Conservation (phyloP, 2,329 filamentous ascomycete species). For the Talaromyces sp. region DNA sequence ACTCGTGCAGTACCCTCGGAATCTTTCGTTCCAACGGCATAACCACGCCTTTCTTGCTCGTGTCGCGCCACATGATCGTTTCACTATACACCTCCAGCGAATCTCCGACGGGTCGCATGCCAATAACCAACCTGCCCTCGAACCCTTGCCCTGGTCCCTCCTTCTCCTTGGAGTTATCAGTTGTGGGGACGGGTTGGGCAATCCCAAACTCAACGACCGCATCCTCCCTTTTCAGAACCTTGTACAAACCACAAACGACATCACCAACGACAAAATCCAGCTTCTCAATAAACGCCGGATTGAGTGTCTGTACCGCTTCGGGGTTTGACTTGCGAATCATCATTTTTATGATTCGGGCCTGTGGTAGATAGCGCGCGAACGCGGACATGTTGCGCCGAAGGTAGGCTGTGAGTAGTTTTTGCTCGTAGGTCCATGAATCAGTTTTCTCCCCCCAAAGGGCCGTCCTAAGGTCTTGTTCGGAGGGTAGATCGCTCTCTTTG, state of each 20-base stretch:
- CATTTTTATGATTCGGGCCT: conserved; percentile 31
- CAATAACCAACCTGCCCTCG: conserved; percentile 29
- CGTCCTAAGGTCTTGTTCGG: background rate
- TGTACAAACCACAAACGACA: conserved; percentile 35
- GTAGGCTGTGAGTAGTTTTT: conserved; percentile 30
- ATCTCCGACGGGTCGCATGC: conserved; percentile 17
- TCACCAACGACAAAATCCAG: conserved; percentile 34
- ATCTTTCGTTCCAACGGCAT: conserved; percentile 34
- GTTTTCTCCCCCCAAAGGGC: background rate
- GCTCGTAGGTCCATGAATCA: conserved; percentile 1
- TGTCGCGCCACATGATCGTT: conserved; percentile 33
- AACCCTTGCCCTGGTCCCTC: background rate
- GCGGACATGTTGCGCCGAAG: conserved; percentile 36
- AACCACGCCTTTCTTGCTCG: conserved; percentile 19
- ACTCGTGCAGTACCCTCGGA: conserved; percentile 35
- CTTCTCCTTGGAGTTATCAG: too few species aligned
- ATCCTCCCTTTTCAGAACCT: conserved; percentile 26
- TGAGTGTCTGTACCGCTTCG: conserved; percentile 28
- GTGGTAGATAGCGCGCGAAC: conserved; percentile 34
- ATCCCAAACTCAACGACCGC: conserved; percentile 36
- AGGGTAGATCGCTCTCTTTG: background rate
- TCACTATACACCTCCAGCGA: conserved; percentile 29
- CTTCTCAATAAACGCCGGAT: conserved; percentile 26
- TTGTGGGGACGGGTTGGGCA: too few species aligned
- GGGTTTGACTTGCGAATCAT: conserved; percentile 19